A percentile compares a stretch with the other conserved stretches of the same genome.
phyloP scores from a whole-genome alignment of 2,329 filamentous ascomycete species.

The Cladosporium sp. region DNA sequence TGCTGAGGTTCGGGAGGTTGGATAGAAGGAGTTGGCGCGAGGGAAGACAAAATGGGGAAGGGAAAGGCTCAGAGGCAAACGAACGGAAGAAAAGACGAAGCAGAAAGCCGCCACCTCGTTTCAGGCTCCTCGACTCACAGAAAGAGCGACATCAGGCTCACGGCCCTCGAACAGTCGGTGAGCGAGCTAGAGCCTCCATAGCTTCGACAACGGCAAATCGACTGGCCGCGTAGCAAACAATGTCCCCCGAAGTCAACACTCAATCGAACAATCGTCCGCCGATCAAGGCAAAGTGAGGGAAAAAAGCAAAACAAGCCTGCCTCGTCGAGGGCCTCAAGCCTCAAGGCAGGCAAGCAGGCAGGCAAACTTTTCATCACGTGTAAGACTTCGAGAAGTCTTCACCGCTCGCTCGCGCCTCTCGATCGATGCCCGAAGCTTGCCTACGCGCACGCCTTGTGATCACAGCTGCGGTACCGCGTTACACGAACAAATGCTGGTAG shows the following conservation, averaged over 20 bases:
- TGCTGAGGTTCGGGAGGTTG: neutral
- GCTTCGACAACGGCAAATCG: neutral
- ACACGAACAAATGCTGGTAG: no score
- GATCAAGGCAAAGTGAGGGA: neutral
- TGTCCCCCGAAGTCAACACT: neutral
- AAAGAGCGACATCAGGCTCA: neutral
- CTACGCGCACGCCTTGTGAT: no score
- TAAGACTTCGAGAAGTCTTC: no score
- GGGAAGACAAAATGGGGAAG: no score
- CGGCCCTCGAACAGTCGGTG: neutral
- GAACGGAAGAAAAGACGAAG: neutral
- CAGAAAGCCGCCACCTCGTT: neutral
- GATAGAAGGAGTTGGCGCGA: neutral
- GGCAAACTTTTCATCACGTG: no score
- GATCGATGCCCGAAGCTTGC: no score
- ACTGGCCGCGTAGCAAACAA: neutral
- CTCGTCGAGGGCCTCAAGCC: no score
- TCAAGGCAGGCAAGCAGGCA: neutral
- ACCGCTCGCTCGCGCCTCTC: no score
- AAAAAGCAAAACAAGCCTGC: no score
- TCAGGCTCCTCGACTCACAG: neutral
- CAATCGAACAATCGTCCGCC: neutral
- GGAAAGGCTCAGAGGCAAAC: no score
- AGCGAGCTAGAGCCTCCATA: neutral
- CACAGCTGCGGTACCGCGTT: no score